A percentile compares a stretch with the other conserved stretches of the same genome.
These are phyloP conservation scores for Ganoderma multipileum DNA, from an alignment of 1,284 basidiomycete species.

Conservation along the genomic window DNA sequence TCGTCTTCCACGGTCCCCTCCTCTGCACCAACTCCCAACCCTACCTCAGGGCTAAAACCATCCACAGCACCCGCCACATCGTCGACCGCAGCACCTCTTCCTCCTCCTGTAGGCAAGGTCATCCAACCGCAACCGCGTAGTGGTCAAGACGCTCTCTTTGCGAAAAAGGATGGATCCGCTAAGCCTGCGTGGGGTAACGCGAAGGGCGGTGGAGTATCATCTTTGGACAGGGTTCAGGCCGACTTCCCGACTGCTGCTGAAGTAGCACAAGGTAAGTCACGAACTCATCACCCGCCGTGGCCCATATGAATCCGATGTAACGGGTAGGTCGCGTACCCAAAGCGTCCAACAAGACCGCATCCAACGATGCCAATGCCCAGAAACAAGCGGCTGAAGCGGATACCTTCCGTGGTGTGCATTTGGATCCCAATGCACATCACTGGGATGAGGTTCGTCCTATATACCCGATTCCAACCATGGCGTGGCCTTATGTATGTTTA, in stretches of 20 bases:
- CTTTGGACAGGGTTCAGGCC: constrained; percentile 48
- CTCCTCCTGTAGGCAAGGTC: constrained; percentile 65
- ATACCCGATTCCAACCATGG: constrained; percentile 4
- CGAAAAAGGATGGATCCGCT: constrained; percentile 51
- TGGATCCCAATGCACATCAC: constrained; percentile 91
- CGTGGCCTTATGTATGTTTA: constrained; percentile 38
- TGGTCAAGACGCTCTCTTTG: constrained; percentile 41
- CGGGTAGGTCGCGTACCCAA: constrained; percentile 38
- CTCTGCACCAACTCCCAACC: constrained; percentile 48
- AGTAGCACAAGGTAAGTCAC: constrained; percentile 75
- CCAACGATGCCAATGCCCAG: constrained; percentile 49
- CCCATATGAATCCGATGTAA: constrained; percentile 31
- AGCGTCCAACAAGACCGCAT: constrained; percentile 37
- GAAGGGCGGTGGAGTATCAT: constrained; percentile 44
- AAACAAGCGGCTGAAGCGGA: constrained; percentile 86
- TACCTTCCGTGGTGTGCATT: constrained; percentile 89
- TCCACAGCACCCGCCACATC: constrained; percentile 38
- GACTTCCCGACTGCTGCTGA: constrained; percentile 95
- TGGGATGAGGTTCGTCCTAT: constrained; percentile 88
- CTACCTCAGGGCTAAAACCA: constrained; percentile 41
- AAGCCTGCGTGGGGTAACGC: constrained; percentile 73
- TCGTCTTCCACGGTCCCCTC: constrained; percentile 75
- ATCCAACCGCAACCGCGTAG: constrained; percentile 72
- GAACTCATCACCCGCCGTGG: neutral
- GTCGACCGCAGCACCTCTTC: constrained; percentile 47